Conservation (phyloP, 805 yeast genomes). For the Candida coquimbonensis region DNA sequence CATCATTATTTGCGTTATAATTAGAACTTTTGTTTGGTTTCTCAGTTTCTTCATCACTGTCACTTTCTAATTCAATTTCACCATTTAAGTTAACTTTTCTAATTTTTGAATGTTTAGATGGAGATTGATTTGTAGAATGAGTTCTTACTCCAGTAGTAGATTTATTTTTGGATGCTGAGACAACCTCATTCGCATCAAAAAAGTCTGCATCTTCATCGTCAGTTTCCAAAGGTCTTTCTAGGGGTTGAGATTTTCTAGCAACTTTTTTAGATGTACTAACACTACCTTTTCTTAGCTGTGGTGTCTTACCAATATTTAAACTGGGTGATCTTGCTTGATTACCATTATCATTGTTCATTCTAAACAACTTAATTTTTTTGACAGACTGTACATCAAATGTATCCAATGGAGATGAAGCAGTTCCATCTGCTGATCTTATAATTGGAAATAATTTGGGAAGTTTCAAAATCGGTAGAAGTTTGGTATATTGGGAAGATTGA, state of each 20-base stretch:
- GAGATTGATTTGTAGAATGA: background rate
- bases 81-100: slow-evolving; percentile 8
- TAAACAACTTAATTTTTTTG: slow-evolving; percentile 1
- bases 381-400: background rate
- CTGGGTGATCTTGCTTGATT: no score
- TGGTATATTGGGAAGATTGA: no score
- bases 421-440: no score
- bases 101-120: background rate
- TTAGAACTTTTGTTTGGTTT: background rate
- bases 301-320: no score
- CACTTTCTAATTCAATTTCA: slow-evolving; percentile 1
- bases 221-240: no score
- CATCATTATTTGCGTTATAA: background rate
- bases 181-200: slow-evolving; percentile 1
- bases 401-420: no score
- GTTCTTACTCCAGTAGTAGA: background rate
- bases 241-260: no score
- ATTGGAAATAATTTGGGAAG: no score
- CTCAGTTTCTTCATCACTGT: background rate
- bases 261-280: no score
- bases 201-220: slow-evolving; percentile 12
- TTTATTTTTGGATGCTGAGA: background rate
- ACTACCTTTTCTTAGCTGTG: no score
- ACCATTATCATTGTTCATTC: background rate
- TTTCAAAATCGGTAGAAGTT: no score